phyloP scores from a whole-genome alignment of 352 stramenopile genomes.

The Phytopythium litorale region DNA sequence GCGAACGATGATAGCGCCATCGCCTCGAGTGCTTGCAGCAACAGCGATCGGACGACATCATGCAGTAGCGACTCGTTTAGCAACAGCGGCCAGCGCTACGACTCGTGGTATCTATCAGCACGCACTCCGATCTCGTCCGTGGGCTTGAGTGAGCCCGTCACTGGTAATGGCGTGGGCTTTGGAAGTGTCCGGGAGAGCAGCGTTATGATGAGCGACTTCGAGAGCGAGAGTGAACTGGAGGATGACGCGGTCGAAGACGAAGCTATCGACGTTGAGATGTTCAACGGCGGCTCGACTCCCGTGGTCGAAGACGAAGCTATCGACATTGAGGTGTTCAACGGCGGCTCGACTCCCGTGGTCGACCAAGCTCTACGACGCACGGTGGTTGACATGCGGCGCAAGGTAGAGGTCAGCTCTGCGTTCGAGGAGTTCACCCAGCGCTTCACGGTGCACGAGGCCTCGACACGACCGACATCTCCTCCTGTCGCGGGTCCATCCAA shows the following conservation, averaged over 20 bases:
- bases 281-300: background rate
- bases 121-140: background rate
- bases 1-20: background rate
- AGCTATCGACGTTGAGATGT: background rate
- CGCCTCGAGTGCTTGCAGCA: background rate
- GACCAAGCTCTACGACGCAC: no score
- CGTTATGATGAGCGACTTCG: slow-evolving; percentile 3
- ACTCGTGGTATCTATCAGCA: background rate
- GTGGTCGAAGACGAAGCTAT: background rate
- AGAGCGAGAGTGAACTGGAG: background rate
- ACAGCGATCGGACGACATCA: background rate
- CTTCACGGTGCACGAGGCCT: background rate
- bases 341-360: no score
- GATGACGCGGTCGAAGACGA: background rate
- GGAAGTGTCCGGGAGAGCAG: background rate
- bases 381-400: background rate
- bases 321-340: no score
- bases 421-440: background rate
- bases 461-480: no score
- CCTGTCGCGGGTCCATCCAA: background rate
- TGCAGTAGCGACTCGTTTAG: background rate
- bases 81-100: background rate
- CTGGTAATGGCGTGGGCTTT: no score
- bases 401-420: background rate
- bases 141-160: background rate